A percentile compares a stretch with the other conserved stretches of the same genome.
Conservation (phyloP, 1,284 basidiomycete genomes). For the Trichosporon ovoides region DNA sequence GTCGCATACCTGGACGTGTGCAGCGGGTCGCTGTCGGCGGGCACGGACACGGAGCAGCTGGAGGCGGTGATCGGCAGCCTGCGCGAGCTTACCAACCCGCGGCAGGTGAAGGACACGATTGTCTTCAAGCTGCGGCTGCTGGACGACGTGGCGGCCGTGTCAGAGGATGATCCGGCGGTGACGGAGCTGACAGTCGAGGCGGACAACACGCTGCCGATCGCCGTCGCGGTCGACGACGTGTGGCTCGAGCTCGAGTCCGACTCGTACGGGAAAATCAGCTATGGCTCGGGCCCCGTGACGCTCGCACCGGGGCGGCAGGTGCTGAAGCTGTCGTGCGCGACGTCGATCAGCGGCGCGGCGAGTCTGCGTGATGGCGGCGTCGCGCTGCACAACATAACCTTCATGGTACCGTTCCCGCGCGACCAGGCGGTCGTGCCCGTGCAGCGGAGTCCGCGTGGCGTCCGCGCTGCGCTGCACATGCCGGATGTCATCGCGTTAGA, state of each 20-base stretch:
- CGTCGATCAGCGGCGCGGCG: conserved; percentile 28
- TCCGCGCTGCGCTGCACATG: conserved; percentile 29
- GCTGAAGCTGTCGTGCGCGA: conserved; percentile 31
- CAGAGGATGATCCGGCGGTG: conserved; percentile 23
- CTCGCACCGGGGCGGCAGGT: conserved; percentile 37
- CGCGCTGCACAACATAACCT: conserved; percentile 22
- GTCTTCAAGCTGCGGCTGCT: conserved; percentile 16
- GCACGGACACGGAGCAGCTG: conserved; percentile 10
- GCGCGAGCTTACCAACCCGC: conserved; percentile 13
- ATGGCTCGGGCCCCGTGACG: conserved; percentile 16
- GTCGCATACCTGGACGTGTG: conserved; percentile 36
- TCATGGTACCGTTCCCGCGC: conserved; percentile 17
- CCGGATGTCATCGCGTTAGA: conserved; percentile 38
- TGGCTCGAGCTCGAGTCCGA: conserved; percentile 30
- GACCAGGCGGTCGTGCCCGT: conserved; percentile 18
- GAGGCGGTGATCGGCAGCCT: conserved; percentile 20
- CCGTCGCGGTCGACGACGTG: conserved; percentile 28
- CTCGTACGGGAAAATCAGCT: conserved; percentile 30
- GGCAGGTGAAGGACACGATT: conserved; percentile 8
- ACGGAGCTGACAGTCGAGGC: conserved; percentile 29
- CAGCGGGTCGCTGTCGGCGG: conserved; percentile 10
- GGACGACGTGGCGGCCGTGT: conserved; percentile 19
- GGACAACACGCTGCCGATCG: conserved; percentile 28
- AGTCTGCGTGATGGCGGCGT: conserved; percentile 21
- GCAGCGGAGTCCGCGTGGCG: conserved; percentile 24